Base-by-base conservation (phyloP, 192 early-diverging fungal species). In the Gamsiella multidivaricata region DNA sequence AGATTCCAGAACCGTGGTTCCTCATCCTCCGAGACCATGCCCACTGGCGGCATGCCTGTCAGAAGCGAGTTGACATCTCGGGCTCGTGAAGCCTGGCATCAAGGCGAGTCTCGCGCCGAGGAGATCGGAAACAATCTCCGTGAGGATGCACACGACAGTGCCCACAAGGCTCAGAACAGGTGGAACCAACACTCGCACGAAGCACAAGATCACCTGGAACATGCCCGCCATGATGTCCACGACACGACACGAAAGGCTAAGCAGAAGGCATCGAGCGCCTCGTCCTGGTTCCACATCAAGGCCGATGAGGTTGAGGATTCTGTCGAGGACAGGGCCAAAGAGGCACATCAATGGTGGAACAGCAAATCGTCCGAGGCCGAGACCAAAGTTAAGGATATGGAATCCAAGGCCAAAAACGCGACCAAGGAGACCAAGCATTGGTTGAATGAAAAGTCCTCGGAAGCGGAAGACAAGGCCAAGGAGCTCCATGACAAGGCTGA, bases 81-180 rank as follows among this genome's bases (percentile, higher is more conserved):
- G 25, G 65, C 65, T 4, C 52, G 46, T 11, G 73, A 76, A 7
- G 58, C 59, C 39, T 76, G 73, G 73, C 65, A 36, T 17, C 22
- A 50, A 3, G 56, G 52, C 6, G 59, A 63, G 43, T 39, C 52
- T 7, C 59, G 60, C 20, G 54, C 57, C n/a, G 54, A 49, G 14
- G 22, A 11, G 9, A 12, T 26, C 12, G 17, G n/a, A 0, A 53
- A 68, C 29, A 10, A 28, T 43, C 28, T 43, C 15, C 51, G 43
- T 4, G 56, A 68, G 0, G 36, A 25, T 11, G 17, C 36, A 10
- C 41, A 56, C 0, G 50, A 61, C 3, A 25, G 11, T 0, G 42
- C 50, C 6, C 18, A 47, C 0, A 32, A 39, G 28, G 45, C 54
- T 22, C 9, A 72, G 34, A 54, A 50, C 17, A 50, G 61, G 60